Conservation (phyloP, 306 rosid genomes). For the Cucumis cinereus region DNA sequence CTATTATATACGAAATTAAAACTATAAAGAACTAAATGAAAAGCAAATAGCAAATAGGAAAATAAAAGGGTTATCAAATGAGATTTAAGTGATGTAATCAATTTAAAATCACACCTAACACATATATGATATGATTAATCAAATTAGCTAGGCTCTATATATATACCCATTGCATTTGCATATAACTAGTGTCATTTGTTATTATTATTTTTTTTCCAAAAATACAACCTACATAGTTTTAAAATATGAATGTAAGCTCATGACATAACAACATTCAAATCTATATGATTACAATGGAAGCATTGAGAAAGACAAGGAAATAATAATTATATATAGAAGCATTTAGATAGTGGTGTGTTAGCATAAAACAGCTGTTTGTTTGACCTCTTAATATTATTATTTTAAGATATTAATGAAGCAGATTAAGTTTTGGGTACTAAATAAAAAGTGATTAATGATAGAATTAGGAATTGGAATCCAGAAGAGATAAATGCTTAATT, state of each 20-base stretch:
- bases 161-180: too few relatives aligned
- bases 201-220: too few relatives aligned
- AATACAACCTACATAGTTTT: not conserved
- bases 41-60: not conserved
- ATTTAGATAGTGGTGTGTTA: not conserved
- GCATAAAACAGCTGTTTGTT: slow-evolving; percentile 11
- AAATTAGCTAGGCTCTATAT: not conserved
- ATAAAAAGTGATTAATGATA: not conserved
- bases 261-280: not conserved
- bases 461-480: not conserved
- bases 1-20: too few relatives aligned
- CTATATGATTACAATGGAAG: not conserved
- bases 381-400: not conserved
- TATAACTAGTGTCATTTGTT: too few relatives aligned
- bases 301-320: not conserved
- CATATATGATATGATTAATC: not conserved
- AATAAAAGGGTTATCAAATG: not conserved
- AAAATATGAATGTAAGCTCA: not conserved
- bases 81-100: too few relatives aligned
- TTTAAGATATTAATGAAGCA: not conserved
- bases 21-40: not conserved
- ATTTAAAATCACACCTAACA: not conserved
- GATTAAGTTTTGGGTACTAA: not conserved
- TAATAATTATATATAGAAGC: not conserved
- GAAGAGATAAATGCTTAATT: not conserved